These are phyloP conservation scores for Polyplosphaeria fusca DNA, from an alignment of 495 filamentous ascomycete species.

Conservation along the genomic window DNA sequence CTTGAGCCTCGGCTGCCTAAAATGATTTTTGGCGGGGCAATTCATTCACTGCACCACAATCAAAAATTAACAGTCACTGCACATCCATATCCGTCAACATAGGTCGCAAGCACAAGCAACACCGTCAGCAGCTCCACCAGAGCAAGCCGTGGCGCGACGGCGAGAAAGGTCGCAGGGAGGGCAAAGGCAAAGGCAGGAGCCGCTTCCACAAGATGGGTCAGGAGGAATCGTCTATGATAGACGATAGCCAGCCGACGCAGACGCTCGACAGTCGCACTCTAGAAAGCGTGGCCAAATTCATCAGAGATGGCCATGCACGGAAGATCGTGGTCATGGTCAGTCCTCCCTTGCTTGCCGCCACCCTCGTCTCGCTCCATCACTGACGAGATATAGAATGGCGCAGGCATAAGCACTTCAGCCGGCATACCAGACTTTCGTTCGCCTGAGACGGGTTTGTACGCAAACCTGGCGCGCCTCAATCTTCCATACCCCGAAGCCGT, in stretches of 20 bases:
- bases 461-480: conserved; percentile 79
- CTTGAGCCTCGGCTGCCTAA: too few relatives aligned
- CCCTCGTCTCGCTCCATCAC: background rate
- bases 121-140: conserved; percentile 37
- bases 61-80: too few relatives aligned
- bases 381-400: conserved; percentile 48
- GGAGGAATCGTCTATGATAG: conserved; percentile 60
- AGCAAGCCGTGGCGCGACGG: conserved; percentile 25
- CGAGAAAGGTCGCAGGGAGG: conserved; percentile 4
- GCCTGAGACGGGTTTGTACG: conserved; percentile 71
- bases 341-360: background rate
- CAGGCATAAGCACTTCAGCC: conserved; percentile 51
- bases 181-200: conserved; percentile 29
- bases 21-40: too few relatives aligned
- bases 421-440: conserved; percentile 72
- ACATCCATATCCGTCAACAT: conserved; percentile 36
- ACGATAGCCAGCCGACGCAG: conserved; percentile 60
- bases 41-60: too few relatives aligned
- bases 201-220: conserved; percentile 59
- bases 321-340: conserved; percentile 70
- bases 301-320: conserved; percentile 62
- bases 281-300: conserved; percentile 69
- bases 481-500: conserved; percentile 76
- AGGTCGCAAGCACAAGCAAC: conserved; percentile 41
- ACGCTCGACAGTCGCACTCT: conserved; percentile 66